Percentiles rank a stretch among this genome's conserved stretches.
These are phyloP conservation scores for Phytophthora brassicae DNA, from an alignment of 352 stramenopile species.

Conservation along the genomic window DNA sequence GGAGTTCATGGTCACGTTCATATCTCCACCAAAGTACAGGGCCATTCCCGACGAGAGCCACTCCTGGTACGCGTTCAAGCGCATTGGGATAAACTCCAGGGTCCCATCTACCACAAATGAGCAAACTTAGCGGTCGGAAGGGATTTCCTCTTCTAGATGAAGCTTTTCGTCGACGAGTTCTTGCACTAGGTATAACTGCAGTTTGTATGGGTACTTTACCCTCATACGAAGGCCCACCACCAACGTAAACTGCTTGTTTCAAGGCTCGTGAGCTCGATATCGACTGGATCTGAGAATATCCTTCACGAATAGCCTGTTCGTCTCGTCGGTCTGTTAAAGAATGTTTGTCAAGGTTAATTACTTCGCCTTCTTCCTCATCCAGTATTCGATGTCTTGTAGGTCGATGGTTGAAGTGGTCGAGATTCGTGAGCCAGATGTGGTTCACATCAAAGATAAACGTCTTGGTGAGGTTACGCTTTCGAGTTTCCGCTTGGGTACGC, in stretches of 20 bases:
- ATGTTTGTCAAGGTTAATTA: slow-evolving; percentile 12
- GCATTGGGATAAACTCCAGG: slow-evolving; percentile 19
- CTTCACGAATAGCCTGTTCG: slow-evolving; percentile 55
- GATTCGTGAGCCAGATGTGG: slow-evolving; percentile 90
- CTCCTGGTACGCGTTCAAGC: slow-evolving; percentile 45
- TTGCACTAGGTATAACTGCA: slow-evolving; percentile 4
- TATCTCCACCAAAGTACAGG: slow-evolving; percentile 66
- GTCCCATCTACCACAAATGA: slow-evolving; percentile 58
- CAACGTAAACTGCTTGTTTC: slow-evolving; percentile 51
- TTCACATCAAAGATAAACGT: slow-evolving; percentile 89
- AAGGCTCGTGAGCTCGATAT: slow-evolving; percentile 61
- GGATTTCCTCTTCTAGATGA: slow-evolving; percentile 13
- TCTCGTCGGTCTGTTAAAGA: slow-evolving; percentile 53
- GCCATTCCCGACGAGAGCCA: slow-evolving; percentile 35
- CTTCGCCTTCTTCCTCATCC: slow-evolving; percentile 22
- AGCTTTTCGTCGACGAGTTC: slow-evolving; percentile 18
- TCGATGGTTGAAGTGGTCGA: slow-evolving; percentile 83
- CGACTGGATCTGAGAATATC: slow-evolving; percentile 80
- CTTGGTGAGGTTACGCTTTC: slow-evolving; percentile 73
- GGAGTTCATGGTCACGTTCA: slow-evolving; percentile 32
- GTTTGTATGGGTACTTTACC: slow-evolving; percentile 6
- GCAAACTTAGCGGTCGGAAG: slow-evolving; percentile 51
- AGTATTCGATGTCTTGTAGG: slow-evolving; percentile 11
- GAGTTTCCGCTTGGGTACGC: slow-evolving; percentile 55
- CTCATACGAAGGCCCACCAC: slow-evolving; percentile 12